phyloP scores from a whole-genome alignment of 2,329 filamentous ascomycete species.

The Neobulgaria alba region DNA sequence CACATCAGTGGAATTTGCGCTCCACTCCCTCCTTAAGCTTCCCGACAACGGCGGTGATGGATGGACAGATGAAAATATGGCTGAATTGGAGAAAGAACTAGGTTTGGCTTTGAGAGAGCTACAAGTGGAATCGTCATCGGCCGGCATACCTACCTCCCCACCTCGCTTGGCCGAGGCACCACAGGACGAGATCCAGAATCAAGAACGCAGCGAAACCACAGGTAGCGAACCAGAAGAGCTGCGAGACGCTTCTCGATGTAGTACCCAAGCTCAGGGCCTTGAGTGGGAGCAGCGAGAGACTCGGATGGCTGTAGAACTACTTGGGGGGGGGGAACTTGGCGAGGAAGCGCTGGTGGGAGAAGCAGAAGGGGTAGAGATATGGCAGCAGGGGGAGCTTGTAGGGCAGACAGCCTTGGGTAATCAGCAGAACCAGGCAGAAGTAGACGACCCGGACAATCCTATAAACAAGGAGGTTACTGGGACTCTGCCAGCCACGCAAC shows the following conservation, averaged over 20 bases:
- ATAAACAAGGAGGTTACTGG: constrained; percentile 10
- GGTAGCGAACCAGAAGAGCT: constrained; percentile 4
- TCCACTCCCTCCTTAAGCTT: constrained; percentile 11
- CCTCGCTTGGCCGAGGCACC: constrained; percentile 8
- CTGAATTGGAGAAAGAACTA: constrained; percentile 16
- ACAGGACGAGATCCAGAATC: constrained; percentile 14
- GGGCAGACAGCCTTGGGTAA: constrained; percentile 9
- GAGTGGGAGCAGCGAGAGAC: constrained; percentile 1
- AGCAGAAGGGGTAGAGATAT: constrained; percentile 5
- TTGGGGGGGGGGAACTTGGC: not conserved
- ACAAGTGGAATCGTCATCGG: constrained; percentile 6
- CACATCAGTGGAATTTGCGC: constrained; percentile 10
- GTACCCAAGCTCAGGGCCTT: constrained; percentile 1
- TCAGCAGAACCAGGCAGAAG: constrained; percentile 9
- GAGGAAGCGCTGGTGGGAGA: constrained; percentile 8
- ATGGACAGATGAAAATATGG: constrained; percentile 12
- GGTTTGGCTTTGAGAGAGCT: constrained; percentile 12
- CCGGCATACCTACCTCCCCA: constrained; percentile 6
- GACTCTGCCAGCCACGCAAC: constrained; percentile 12
- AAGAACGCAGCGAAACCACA: constrained; percentile 8
- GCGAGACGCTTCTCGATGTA: constrained; percentile 2
- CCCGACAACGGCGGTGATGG: constrained; percentile 13
- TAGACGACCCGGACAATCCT: constrained; percentile 9
- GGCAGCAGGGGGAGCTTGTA: constrained; percentile 9
- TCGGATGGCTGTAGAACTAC: not conserved